Evolutionary conservation across 768 basidiomycete species (phyloP), one percentile per base, ranked within the genome.

Genomic region (Leccinum truebloodii): DNA sequence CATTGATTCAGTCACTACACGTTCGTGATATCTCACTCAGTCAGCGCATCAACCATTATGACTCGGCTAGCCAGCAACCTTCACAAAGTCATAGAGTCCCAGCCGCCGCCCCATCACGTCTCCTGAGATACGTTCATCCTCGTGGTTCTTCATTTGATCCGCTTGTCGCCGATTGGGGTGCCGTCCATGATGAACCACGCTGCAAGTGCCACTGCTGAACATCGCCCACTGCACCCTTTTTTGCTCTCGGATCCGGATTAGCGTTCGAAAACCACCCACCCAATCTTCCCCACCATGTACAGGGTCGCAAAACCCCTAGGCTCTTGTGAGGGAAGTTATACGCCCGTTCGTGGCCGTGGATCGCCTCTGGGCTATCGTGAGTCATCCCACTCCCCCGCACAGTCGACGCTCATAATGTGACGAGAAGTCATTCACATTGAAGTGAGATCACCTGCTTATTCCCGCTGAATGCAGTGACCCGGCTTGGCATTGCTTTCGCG

Each of bases 61-160:
- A 20, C 18, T 34, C 18, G n/a, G 32, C 50, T 35, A 22, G 48
- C 59, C 51, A 59, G 52, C 37, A 26, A n/a, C 22, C 18, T 41
- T 57, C 37, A 48, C 20, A 8, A 44, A 52, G 24, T 59, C 18
- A 53, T 32, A 49, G 34, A 34, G 39, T n/a, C 46, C 44, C 28
- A 7, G 6, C 30, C 37, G 32, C 30, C 30, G 10, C 55, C 26
- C 14, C 30, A 49, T 44, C 39, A 61, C 57, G 63, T 66, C 64
- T 28, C 37, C 35, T 35, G 30, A 28, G 12, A 59, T 51, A 56
- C 54, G 63, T 63, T 63, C 50, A 28, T 61, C 3, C 61, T 57
- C 62, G 59, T 59, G 35, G 64, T 57, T 63, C 61, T 64, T 58
- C 53, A 51, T 59, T 50, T 60, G 67, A 69, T 71, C 49, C 64